A percentile compares a stretch with the other conserved stretches of the same genome.
Evolutionary conservation across 2,329 filamentous ascomycete genomes (phyloP).

Genomic region (Pseudodiploospora longispora): DNA sequence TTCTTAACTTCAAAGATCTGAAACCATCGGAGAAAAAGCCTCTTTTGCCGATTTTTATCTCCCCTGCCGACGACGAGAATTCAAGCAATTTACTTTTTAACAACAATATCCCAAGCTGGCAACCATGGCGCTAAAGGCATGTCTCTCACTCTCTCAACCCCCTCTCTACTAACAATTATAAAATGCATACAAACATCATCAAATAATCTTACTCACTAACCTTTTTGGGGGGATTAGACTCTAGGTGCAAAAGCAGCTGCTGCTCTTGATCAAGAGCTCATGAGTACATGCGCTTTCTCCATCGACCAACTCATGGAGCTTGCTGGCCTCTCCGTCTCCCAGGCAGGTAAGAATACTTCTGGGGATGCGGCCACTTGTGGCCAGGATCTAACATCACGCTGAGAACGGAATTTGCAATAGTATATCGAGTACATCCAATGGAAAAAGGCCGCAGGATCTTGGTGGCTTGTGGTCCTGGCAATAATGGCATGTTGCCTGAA

Average conservation of each 20-base stretch:
- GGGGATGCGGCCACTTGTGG: background rate
- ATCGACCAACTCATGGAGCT: conserved; percentile 97
- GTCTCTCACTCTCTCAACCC: background rate
- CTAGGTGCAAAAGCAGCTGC: conserved; percentile 81
- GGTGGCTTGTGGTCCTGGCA: conserved; percentile 82
- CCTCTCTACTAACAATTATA: conserved; percentile 1
- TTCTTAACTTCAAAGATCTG: too few species aligned
- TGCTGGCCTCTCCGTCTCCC: conserved; percentile 84
- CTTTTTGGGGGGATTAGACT: conserved; percentile 48
- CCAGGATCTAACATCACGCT: background rate
- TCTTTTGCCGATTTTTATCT: too few species aligned
- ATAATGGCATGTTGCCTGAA: conserved; percentile 44
- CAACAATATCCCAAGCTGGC: too few species aligned
- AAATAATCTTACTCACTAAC: conserved; percentile 1
- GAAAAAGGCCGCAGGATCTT: conserved; percentile 64
- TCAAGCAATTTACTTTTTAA: too few species aligned
- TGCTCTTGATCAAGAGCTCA: conserved; percentile 86
- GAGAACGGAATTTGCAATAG: conserved; percentile 31
- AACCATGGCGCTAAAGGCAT: background rate
- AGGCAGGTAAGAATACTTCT: conserved; percentile 55
- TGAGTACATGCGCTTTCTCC: conserved; percentile 81
- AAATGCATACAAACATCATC: background rate
- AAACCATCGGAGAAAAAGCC: too few species aligned
- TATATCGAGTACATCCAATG: conserved; percentile 76
- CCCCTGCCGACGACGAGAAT: too few species aligned